Percentiles rank a stretch among this genome's conserved stretches.
Conservation (phyloP, 164 flowering plant species). For the Nymphaea colorata region DNA sequence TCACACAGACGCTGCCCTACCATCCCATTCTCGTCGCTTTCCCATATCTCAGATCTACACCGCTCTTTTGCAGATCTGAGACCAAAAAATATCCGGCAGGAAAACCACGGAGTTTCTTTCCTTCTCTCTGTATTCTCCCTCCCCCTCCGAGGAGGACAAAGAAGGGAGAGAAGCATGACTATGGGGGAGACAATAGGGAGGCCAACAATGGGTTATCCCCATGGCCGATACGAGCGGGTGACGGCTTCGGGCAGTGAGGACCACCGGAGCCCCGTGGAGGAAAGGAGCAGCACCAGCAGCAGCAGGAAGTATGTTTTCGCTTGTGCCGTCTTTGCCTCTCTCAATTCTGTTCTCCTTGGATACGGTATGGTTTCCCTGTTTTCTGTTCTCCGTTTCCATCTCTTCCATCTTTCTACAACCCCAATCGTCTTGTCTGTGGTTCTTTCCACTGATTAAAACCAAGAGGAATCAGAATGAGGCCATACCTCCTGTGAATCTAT, state of each 20-base stretch:
- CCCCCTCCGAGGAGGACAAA: too few species aligned
- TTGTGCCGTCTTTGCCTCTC: conserved; percentile 25
- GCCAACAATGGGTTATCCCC: not conserved
- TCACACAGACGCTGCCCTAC: not conserved
- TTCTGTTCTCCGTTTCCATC: not conserved
- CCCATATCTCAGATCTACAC: not conserved
- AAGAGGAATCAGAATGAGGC: not conserved
- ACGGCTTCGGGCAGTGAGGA: not conserved
- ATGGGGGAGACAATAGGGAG: not conserved
- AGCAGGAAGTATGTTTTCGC: conserved; percentile 17
- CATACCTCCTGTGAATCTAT: too few species aligned
- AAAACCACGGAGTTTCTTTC: not conserved
- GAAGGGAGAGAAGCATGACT: not conserved
- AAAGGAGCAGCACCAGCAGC: not conserved
- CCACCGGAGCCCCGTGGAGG: not conserved
- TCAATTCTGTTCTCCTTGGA: conserved; percentile 26
- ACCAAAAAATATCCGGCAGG: not conserved
- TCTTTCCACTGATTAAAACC: not conserved
- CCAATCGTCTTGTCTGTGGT: not conserved
- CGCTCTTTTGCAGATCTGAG: not conserved
- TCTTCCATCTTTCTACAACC: not conserved
- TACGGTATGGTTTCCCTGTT: conserved; percentile 13
- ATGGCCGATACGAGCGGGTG: not conserved
- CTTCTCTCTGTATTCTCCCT: not conserved
- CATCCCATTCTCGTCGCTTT: not conserved